Base-by-base conservation (phyloP, 2,329 filamentous ascomycete genomes). In the Fusarium aywerte region DNA sequence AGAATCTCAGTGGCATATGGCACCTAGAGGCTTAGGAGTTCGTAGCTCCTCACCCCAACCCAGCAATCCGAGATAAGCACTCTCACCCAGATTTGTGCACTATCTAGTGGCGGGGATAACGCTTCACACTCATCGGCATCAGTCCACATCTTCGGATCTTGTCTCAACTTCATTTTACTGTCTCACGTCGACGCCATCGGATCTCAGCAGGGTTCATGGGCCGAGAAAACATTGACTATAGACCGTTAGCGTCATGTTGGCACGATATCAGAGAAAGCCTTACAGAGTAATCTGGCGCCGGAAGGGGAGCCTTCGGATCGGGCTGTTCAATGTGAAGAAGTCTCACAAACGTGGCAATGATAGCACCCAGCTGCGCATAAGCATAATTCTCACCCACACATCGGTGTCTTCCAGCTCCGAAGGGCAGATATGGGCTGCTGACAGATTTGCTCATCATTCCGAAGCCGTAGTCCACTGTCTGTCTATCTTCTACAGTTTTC, bases 311-410 rank as follows among this genome's bases (percentile, higher is more conserved):
- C 93, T 75, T 84, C 81, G 77, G 67, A 31, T 72, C 69, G 21
- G 71, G 61, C 12, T 72, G 62, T 6, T 72, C 69, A 7, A 97
- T 86, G 80, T 92, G 94, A 81, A 97, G 91, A 49, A 88, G 75
- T 39, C 93, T 85, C 40, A 97, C 90, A 65, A 94, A 82, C 33
- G 88, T 89, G 35, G 89, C 92, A 9, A 90, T 82, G 64, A 98
- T 96, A 16, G 92, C 93, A 75, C 93, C 90, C 62, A 98, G 83
- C 80, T 97, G 94, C 55, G 96, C 86, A 76, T 96, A 96, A 61
- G 95, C 95, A 76, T 97, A 98, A 74, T 97, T 92, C 83, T 98
- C 95, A 64, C 95, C 95, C 74, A 97, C 97, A 80, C 95, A 98
- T 62, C 95, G 86, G 80, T 97, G 95, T 66, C 95, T 85, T 35